Percentiles rank a stretch among this genome's conserved stretches.
Evolutionary conservation across 2,329 filamentous ascomycete species (phyloP).

Genomic region (Microcera coccophila): DNA sequence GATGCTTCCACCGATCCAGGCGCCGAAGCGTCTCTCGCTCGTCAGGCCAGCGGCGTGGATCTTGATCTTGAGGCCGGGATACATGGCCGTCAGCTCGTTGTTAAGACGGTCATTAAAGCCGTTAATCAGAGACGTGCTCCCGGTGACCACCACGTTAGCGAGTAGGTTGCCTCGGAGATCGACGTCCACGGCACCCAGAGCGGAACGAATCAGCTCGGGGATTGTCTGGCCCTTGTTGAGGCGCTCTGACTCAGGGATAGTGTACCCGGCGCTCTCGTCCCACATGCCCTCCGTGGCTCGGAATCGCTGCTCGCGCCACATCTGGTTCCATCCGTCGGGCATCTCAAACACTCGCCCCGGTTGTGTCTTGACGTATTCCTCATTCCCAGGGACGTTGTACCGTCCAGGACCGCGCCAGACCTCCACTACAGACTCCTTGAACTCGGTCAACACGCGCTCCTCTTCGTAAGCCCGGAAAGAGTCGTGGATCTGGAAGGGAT

Average conservation of each 20-base stretch:
- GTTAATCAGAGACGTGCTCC: slow-evolving; percentile 80
- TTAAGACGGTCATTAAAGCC: slow-evolving; percentile 90
- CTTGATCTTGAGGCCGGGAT: slow-evolving; percentile 81
- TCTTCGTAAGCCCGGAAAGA: slow-evolving; percentile 84
- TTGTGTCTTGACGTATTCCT: slow-evolving; percentile 68
- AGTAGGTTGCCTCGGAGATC: slow-evolving; percentile 82
- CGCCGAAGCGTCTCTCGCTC: slow-evolving; percentile 84
- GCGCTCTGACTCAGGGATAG: slow-evolving; percentile 41
- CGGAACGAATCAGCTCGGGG: slow-evolving; percentile 73
- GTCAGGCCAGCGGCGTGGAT: slow-evolving; percentile 83
- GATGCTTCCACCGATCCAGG: slow-evolving; percentile 96
- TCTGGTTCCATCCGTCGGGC: slow-evolving; percentile 92
- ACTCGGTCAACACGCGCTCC: slow-evolving; percentile 88
- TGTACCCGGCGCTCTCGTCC: slow-evolving; percentile 73
- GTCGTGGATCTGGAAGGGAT: slow-evolving; percentile 55
- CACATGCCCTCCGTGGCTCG: slow-evolving; percentile 85
- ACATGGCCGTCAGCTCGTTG: slow-evolving; percentile 74
- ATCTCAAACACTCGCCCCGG: slow-evolving; percentile 92
- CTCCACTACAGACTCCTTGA: slow-evolving; percentile 96
- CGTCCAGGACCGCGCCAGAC: slow-evolving; percentile 80
- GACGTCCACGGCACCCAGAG: slow-evolving; percentile 77
- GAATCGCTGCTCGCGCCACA: slow-evolving; percentile 87
- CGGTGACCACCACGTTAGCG: slow-evolving; percentile 87
- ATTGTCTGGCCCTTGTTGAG: slow-evolving; percentile 73
- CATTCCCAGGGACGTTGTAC: slow-evolving; percentile 62